A percentile compares a stretch with the other conserved stretches of the same genome.
Conservation (phyloP, 2,329 filamentous ascomycete species). For the Periconia sp. region DNA sequence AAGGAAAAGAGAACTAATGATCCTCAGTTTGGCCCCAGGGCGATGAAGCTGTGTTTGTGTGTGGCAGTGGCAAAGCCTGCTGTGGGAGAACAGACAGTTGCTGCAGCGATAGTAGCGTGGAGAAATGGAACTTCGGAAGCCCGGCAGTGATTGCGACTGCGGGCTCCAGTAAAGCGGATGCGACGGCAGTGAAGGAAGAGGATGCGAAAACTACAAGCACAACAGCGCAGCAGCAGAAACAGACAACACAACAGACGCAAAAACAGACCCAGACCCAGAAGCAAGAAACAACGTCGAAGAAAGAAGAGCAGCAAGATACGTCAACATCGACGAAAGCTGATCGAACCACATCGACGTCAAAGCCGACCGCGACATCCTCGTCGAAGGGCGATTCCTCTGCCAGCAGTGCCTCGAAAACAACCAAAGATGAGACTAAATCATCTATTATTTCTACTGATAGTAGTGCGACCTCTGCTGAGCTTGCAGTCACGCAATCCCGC, state of each 20-base stretch:
- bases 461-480: neutral
- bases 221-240: neutral
- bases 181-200: constrained; percentile 4
- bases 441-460: neutral
- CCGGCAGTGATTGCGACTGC: constrained; percentile 17
- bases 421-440: neutral
- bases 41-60: constrained; percentile 24
- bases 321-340: neutral
- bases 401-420: neutral
- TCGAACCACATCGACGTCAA: neutral
- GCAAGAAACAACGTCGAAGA: neutral
- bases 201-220: neutral
- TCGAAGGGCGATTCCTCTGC: neutral
- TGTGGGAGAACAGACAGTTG: constrained; percentile 19
- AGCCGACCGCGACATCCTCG: neutral
- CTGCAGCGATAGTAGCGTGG: constrained; percentile 7
- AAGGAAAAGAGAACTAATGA: neutral
- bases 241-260: constrained; percentile 1
- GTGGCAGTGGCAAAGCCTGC: constrained; percentile 21
- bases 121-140: constrained; percentile 12
- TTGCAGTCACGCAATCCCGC: neutral
- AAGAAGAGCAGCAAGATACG: neutral
- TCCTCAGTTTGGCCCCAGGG: constrained; percentile 22
- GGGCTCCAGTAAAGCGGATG: constrained; percentile 6
- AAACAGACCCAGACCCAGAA: neutral